phyloP scores from a whole-genome alignment of 768 basidiomycete genomes.

The Jaapia argillacea region DNA sequence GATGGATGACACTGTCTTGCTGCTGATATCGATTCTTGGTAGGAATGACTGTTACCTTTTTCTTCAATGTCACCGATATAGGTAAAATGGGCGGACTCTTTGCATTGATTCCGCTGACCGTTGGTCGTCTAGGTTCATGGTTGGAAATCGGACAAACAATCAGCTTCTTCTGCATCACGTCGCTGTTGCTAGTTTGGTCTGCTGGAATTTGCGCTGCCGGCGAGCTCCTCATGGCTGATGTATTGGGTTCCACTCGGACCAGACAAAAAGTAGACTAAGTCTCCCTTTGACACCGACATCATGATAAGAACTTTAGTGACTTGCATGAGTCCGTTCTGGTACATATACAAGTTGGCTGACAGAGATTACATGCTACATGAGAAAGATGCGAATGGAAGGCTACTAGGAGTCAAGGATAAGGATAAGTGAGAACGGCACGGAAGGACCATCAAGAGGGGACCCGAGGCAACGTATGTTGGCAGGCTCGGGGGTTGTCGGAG shows the following conservation, averaged over 20 bases:
- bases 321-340: too few species aligned
- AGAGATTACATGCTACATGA: too few species aligned
- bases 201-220: slow-evolving; percentile 68
- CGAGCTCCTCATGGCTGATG: slow-evolving; percentile 51
- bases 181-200: slow-evolving; percentile 69
- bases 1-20: neutral
- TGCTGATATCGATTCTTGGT: neutral
- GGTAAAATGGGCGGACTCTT: slow-evolving; percentile 26
- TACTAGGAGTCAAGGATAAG: too few species aligned
- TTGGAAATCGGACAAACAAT: slow-evolving; percentile 85
- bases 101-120: neutral
- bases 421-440: too few species aligned
- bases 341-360: too few species aligned
- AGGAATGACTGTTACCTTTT: slow-evolving; percentile 82
- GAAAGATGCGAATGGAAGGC: too few species aligned
- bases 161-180: slow-evolving; percentile 80
- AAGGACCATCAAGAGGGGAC: too few species aligned
- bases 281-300: too few species aligned
- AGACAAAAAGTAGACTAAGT: neutral
- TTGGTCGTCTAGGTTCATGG: slow-evolving; percentile 54
- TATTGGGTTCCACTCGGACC: neutral
- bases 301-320: too few species aligned
- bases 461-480: too few species aligned
- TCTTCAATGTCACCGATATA: slow-evolving; percentile 74
- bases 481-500: too few species aligned